These are phyloP conservation scores for Eimeria acervulina DNA, from an alignment of 169 alveolate genomes.

Conservation along the genomic window DNA sequence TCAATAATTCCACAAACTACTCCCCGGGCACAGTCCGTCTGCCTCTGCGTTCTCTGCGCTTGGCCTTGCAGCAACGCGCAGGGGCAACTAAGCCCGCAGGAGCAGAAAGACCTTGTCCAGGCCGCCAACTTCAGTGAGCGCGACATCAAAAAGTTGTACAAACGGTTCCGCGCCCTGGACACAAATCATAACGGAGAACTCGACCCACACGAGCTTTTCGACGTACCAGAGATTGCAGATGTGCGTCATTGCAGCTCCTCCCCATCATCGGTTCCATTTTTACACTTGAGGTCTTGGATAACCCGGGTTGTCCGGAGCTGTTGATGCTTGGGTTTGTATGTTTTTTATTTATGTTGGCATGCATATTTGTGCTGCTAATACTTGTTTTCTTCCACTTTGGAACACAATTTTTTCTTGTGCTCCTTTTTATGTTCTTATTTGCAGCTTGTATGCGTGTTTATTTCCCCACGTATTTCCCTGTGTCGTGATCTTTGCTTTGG, in stretches of 20 bases:
- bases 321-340: neutral
- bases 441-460: neutral
- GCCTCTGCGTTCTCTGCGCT: neutral
- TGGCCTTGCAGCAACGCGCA: slow-evolving; percentile 79
- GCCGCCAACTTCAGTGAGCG: slow-evolving; percentile 95
- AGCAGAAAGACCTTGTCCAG: slow-evolving; percentile 90
- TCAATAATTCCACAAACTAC: neutral
- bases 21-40: neutral
- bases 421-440: neutral
- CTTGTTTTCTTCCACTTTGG: neutral
- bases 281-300: neutral
- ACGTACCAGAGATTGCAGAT: slow-evolving; percentile 97
- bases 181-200: slow-evolving; percentile 96
- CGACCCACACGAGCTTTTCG: slow-evolving; percentile 97
- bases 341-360: neutral
- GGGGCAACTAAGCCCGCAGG: slow-evolving; percentile 88
- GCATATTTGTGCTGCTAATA: neutral
- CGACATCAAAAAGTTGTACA: slow-evolving; percentile 95
- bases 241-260: slow-evolving; percentile 73
- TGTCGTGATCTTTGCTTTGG: neutral
- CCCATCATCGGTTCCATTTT: neutral
- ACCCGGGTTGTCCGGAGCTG: neutral
- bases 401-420: neutral
- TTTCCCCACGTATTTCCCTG: neutral
- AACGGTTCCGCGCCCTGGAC: slow-evolving; percentile 95